phyloP scores from a whole-genome alignment of 805 yeast species.

The Ogataea methylovora region DNA sequence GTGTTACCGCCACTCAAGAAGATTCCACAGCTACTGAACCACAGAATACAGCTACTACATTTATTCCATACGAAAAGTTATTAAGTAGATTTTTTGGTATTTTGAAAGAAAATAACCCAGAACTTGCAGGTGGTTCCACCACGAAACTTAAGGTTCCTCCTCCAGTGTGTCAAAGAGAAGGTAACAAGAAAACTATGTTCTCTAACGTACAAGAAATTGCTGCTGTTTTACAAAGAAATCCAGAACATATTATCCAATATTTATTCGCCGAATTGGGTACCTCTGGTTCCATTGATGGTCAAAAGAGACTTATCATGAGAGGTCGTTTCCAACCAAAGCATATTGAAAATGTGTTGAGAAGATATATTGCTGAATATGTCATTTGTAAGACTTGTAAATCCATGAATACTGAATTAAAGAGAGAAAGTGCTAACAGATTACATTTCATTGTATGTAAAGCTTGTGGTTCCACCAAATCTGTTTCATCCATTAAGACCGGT shows the following conservation, averaged over 20 bases:
- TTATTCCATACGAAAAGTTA: conserved; percentile 63
- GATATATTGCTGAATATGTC: conserved; percentile 95
- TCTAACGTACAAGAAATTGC: conserved; percentile 94
- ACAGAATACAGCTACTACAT: conserved; percentile 39
- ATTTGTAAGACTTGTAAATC: conserved; percentile 99
- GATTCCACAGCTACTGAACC: conserved; percentile 22
- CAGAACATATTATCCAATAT: conserved; percentile 95
- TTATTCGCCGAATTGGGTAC: conserved; percentile 99
- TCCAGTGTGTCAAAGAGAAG: conserved; percentile 95
- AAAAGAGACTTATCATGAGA: conserved; percentile 91
- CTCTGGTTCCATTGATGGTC: conserved; percentile 98
- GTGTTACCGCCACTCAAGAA: conserved; percentile 45
- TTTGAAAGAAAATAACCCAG: conserved; percentile 91
- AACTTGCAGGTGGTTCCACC: conserved; percentile 92
- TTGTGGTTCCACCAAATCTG: conserved; percentile 97
- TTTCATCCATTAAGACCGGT: conserved; percentile 96
- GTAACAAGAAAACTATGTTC: conserved; percentile 91
- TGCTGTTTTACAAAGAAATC: conserved; percentile 89
- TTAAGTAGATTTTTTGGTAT: conserved; percentile 81
- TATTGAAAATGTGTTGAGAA: conserved; percentile 91
- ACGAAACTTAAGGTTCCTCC: conserved; percentile 97
- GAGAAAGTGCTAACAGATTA: conserved; percentile 93
- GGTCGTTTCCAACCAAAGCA: conserved; percentile 98
- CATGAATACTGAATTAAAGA: conserved; percentile 90
- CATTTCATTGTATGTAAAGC: conserved; percentile 96